A percentile compares a stretch with the other conserved stretches of the same genome.
Evolutionary conservation across 306 rosid species (phyloP).

Genomic region (peach (Prunus persica)): Prunus_persica_NCBIv2 NC_034011.1:20928001-20928500

Average conservation of each 20-base stretch:
- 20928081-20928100: background rate
- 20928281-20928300: background rate
- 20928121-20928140: slow-evolving; percentile 1
- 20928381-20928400: background rate
- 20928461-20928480: background rate
- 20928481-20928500: background rate
- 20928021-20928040: background rate
- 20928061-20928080: background rate
- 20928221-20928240: background rate
- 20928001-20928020: background rate
- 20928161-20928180: background rate
- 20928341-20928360: slow-evolving; percentile 1
- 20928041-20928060: background rate
- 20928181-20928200: background rate
- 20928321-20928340: background rate
- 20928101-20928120: background rate
- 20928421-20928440: slow-evolving; percentile 12
- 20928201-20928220: background rate
- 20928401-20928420: background rate
- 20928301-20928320: background rate
- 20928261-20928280: slow-evolving; percentile 1
- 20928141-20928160: slow-evolving; percentile 3
- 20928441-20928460: background rate
- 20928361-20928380: background rate
- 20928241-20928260: background rate